phyloP scores from a whole-genome alignment of 2,329 filamentous ascomycete genomes.

The Myriosclerotinia duriaeana region DNA sequence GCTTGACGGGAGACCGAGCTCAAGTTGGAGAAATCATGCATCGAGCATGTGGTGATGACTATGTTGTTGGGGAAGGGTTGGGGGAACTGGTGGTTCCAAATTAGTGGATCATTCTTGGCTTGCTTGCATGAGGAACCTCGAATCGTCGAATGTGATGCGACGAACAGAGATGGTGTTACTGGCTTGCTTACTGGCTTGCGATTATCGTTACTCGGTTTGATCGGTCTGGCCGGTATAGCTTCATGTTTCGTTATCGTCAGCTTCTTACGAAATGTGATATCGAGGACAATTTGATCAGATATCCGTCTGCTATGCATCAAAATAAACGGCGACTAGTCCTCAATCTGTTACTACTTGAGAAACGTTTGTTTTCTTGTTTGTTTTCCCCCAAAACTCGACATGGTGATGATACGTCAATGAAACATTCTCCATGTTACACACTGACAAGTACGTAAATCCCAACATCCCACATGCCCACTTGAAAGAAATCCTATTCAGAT shows the following conservation, averaged over 20 bases:
- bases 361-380: background rate
- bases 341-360: background rate
- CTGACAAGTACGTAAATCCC: conserved; percentile 1
- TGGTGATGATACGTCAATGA: conserved; percentile 5
- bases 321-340: background rate
- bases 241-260: conserved; percentile 11
- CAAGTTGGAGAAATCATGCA: conserved; percentile 42
- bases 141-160: conserved; percentile 1
- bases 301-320: background rate
- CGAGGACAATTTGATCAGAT: conserved; percentile 15
- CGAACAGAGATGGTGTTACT: background rate
- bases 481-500: background rate
- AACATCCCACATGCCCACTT: conserved; percentile 4
- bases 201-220: conserved; percentile 13
- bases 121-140: conserved; percentile 22
- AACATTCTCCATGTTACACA: conserved; percentile 18
- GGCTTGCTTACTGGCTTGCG: conserved; percentile 14
- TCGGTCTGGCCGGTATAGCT: conserved; percentile 17
- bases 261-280: conserved; percentile 5
- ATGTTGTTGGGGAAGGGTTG: conserved; percentile 48
- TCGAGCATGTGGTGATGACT: conserved; percentile 49
- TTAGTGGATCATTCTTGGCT: conserved; percentile 14
- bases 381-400: background rate
- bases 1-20: conserved; percentile 41
- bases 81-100: conserved; percentile 40